Base-by-base conservation (phyloP, 371 early-diverging fungal species). In the Hamiltosporidium magnivora region DNA sequence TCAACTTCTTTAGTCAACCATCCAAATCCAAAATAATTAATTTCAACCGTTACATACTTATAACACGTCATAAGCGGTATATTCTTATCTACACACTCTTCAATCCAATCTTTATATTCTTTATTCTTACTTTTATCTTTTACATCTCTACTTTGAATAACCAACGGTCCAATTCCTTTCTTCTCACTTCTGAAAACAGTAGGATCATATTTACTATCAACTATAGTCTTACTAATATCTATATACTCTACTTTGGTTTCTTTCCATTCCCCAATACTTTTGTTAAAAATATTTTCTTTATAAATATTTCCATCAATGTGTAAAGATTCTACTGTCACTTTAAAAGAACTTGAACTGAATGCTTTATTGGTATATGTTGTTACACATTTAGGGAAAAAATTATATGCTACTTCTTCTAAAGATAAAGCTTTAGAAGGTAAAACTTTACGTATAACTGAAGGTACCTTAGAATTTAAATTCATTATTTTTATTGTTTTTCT, bases 381-480 rank as follows among this genome's bases (percentile, higher is more conserved):
- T 36, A 61, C 44, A 61, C 78, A 76, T 2, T 56, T 54, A 0
- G 73, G 69, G 54, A 74, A 77, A 1, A 73, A 72, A 64, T 83
- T 79, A 43, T 71, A 72, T n/a, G 76, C 74, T 25, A 58, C 66
- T 63, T 83, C 83, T 36, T 67, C 74, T 42, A 83, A 61, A 6
- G 65, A 66, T 36, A 79, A 67, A 43, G 83, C 73, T n/a, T 66
- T 72, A 6, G 70, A 58, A 0, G 80, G 78, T 6, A 78, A 74
- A 12, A 76, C 14, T 36, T 70, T 72, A 43, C 73, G 54, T 52
- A 80, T 58, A 6, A 80, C 58, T 11, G 6, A 11, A 3, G 81
- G 79, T 39, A 80, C 72, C 56, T 77, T 77, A 9, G 68, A 67
- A 39, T 60, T 44, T 41, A 83, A 63, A 63, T 79, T 63, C 52